Evolutionary conservation across 495 filamentous ascomycete genomes (phyloP).

Genomic region (Pyrenula massariospora): DNA sequence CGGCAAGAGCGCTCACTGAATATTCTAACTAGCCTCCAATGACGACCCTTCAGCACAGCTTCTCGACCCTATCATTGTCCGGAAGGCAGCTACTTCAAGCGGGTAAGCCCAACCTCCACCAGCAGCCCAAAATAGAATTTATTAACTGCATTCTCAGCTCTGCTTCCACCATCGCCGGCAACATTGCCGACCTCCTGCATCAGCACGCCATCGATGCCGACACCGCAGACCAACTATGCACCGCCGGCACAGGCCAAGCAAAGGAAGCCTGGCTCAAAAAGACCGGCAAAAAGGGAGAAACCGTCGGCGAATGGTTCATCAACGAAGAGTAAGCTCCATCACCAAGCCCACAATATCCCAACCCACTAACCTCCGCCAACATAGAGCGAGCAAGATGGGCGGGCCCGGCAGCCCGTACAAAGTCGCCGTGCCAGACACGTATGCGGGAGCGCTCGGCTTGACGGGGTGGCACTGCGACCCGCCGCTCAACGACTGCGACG

Average conservation of each 20-base stretch:
- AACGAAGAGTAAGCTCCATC: not conserved
- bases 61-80: no score
- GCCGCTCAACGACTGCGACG: not conserved
- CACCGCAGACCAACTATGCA: not conserved
- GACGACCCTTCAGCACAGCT: no score
- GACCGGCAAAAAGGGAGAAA: not conserved
- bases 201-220: no score
- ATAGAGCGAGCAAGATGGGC: not conserved
- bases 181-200: no score
- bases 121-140: no score
- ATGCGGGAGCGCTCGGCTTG: not conserved
- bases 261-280: not conserved
- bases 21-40: no score
- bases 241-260: not conserved
- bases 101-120: no score
- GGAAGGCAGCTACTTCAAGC: no score
- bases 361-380: not conserved
- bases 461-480: not conserved
- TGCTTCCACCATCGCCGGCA: no score
- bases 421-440: not conserved
- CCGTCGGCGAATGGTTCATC: not conserved
- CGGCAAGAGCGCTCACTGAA: no score
- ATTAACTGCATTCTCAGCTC: no score
- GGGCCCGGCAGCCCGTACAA: not conserved
- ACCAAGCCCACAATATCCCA: not conserved